Evolutionary conservation across 441 rosid genomes (phyloP), one percentile per base, ranked within the genome.

Genomic region (Corymbia citriodora): DNA sequence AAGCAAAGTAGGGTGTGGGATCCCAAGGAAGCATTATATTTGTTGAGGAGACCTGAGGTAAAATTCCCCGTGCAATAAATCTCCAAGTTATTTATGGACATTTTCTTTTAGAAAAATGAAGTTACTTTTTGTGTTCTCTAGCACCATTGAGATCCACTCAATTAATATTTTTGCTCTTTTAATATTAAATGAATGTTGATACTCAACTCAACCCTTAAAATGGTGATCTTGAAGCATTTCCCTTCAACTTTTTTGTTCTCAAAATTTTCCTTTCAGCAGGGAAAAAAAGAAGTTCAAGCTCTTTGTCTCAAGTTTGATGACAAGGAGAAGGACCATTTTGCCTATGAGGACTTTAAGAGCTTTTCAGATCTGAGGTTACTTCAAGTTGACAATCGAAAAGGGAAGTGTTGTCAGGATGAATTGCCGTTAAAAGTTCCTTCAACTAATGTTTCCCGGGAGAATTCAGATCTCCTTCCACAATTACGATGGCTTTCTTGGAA

Each of bases 11-110:
- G 85, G 10, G 85, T 74, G 3, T 74, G 85, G 85, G n/a, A 74
- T 74, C 18, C 10, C 0, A 3, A 40, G 1, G 10, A 10, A 12
- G 85, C 10, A 11, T 40, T 12, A 6, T 3, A 3, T 12, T 40
- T 74, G n/a, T 3, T 40, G 0, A 74, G 6, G n/a, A 74, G 0
- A 40, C 85, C 0, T 0, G 0, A 74, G 52, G 52, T 74, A 74
- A 36, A 21, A 2, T 11, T 16, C 9, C 9, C 50, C 16, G 0
- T 3, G 1, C 13, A 1, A 18, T 33, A 2, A 2, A 72, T 70
- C 21, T 17, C 79, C 23, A 31, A 0, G 31, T 0, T 1, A 0
- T 8, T 72, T 36, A 6, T 72, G 82, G 27, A 72, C 0, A 16
- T 70, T 0, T 31, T 31, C 6, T 4, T 17, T 5, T 68, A 0